Evolutionary conservation across 2,329 filamentous ascomycete genomes (phyloP).

Genomic region (Botrytis byssoidea): DNA sequence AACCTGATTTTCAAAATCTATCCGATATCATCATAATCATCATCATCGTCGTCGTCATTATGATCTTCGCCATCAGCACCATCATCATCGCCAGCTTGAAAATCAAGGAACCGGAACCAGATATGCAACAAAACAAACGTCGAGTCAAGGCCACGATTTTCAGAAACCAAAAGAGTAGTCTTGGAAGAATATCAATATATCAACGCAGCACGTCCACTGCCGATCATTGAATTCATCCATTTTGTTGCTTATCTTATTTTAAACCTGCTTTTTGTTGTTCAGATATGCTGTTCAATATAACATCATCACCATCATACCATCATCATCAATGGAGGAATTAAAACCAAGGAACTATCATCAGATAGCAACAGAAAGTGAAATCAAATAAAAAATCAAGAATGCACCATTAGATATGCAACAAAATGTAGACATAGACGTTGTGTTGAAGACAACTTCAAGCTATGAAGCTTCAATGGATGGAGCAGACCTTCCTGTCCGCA

Average conservation of each 20-base stretch:
- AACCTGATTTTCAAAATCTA: neutral
- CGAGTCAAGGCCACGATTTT: neutral
- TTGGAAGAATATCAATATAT: neutral
- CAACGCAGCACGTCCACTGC: neutral
- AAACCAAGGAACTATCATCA: conserved; percentile 2
- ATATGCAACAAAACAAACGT: neutral
- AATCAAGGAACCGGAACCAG: neutral
- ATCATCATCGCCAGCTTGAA: neutral
- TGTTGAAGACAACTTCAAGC: neutral
- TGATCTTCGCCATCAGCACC: neutral
- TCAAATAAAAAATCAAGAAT: neutral
- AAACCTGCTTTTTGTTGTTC: neutral
- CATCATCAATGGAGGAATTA: neutral
- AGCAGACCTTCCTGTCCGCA: neutral
- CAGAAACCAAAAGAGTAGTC: neutral
- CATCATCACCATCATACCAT: neutral
- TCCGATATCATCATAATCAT: neutral
- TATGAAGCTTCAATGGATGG: neutral
- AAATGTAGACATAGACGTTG: neutral
- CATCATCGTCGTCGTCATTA: neutral
- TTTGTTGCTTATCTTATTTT: neutral
- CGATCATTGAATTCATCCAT: neutral
- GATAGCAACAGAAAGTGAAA: neutral
- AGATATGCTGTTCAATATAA: neutral
- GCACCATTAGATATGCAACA: neutral